Base-by-base conservation (phyloP, 441 rosid genomes). In the Omphalea diandra region DNA sequence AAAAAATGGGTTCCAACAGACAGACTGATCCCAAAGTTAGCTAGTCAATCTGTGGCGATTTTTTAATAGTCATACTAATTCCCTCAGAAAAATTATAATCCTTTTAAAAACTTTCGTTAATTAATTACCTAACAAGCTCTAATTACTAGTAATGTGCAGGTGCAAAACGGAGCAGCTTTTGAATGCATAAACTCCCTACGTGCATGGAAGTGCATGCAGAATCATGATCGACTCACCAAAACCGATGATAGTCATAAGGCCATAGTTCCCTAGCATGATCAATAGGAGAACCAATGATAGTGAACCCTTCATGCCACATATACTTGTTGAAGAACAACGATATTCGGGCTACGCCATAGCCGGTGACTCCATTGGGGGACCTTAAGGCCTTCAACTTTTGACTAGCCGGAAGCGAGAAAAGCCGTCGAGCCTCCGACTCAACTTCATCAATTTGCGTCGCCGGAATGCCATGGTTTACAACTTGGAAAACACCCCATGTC, bases 231-330 rank as follows among this genome's bases (percentile, higher is more conserved):
- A 70, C 60, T 73, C 83, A 94, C 98, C 97, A 85, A 80, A 88
- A 81, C 18, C 62, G 32, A 36, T 14, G 76, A 84, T 82, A 78
- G 65, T 82, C 85, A 52, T 55, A 63, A 11, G 97, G 97, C 98
- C 97, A 93, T 41, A 93, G 90, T 75, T 71, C 77, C 56, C 77
- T 82, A 27, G 89, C 88, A 67, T 93, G 93, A 36, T 85, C 89
- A 12, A 75, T 50, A 4, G 96, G 93, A 17, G 96, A 84, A 33
- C 93, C 97, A 24, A 80, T 54, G 60, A 93, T 73, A 33, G 97
- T 93, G 82, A 93, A 93, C 14, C 97, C 98, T 80, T 93, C 96
- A 27, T 89, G 89, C 98, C 98, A 91, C 96, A 93, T 84, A 35
- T 54, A 76, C 81, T 89, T 93, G 18, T 78, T 70, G 67, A 93